These are phyloP conservation scores for Biscogniauxia sp. DNA, from an alignment of 2,329 filamentous ascomycete genomes.

Conservation along the genomic window DNA sequence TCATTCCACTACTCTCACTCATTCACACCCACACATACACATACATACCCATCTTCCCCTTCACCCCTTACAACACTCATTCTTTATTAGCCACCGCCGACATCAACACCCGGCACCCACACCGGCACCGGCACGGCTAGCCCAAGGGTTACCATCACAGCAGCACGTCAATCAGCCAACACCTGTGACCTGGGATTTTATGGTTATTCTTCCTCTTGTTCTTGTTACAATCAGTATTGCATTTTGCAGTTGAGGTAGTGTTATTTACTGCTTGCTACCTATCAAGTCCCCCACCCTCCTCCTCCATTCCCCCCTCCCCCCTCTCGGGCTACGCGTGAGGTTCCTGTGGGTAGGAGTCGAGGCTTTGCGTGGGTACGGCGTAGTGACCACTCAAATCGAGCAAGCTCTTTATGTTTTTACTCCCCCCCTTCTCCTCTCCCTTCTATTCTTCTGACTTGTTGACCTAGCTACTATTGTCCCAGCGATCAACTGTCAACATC, in stretches of 20 bases:
- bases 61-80: slow-evolving; percentile 1
- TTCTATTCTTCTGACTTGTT: not conserved
- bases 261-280: not conserved
- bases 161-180: too few species aligned
- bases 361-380: not conserved
- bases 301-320: too few species aligned
- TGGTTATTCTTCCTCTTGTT: not conserved
- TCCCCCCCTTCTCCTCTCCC: not conserved
- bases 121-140: too few species aligned
- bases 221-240: too few species aligned
- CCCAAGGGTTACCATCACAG: too few species aligned
- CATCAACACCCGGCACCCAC: too few species aligned
- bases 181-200: too few species aligned
- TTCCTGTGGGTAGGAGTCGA: not conserved
- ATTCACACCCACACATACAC: slow-evolving; percentile 1
- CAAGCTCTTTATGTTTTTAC: not conserved
- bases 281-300: not conserved
- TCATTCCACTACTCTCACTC: slow-evolving; percentile 1
- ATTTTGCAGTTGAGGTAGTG: not conserved
- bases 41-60: slow-evolving; percentile 2
- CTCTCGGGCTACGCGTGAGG: not conserved
- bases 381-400: not conserved
- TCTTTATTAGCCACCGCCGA: not conserved
- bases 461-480: too few species aligned
- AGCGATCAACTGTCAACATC: slow-evolving; percentile 3